Evolutionary conservation across 2,329 filamentous ascomycete species (phyloP).

Genomic region (Xylariaceae sp.): DNA sequence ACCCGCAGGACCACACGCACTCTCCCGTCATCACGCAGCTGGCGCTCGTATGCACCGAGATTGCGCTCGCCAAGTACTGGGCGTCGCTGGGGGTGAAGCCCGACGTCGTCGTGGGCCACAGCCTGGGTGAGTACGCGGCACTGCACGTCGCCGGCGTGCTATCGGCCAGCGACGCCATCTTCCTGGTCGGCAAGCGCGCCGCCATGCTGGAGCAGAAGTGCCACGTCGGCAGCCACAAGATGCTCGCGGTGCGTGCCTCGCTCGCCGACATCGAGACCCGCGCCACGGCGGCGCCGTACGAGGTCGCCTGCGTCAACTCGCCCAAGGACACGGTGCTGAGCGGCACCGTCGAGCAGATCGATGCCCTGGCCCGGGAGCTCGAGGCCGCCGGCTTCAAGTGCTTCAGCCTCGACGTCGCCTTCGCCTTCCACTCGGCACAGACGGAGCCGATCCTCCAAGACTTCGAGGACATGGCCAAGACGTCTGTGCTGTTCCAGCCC

Average conservation of each 20-base stretch:
- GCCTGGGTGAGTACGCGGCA: slow-evolving; percentile 64
- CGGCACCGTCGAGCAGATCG: slow-evolving; percentile 41
- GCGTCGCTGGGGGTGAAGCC: slow-evolving; percentile 40
- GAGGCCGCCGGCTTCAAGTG: slow-evolving; percentile 22
- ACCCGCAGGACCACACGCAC: no score
- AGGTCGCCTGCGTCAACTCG: slow-evolving; percentile 56
- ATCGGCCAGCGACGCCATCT: slow-evolving; percentile 59
- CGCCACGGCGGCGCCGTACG: slow-evolving; percentile 15
- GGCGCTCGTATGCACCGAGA: slow-evolving; percentile 40
- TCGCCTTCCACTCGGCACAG: slow-evolving; percentile 54
- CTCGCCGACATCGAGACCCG: slow-evolving; percentile 29
- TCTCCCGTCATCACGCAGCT: slow-evolving; percentile 43
- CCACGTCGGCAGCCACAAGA: slow-evolving; percentile 49
- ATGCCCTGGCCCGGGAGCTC: neutral
- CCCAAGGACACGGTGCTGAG: slow-evolving; percentile 54
- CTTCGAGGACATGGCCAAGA: slow-evolving; percentile 41
- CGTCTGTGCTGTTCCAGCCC: slow-evolving; percentile 42
- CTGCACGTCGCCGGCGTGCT: slow-evolving; percentile 61
- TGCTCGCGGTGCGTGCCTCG: slow-evolving; percentile 48
- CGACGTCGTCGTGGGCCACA: slow-evolving; percentile 49
- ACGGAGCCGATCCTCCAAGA: slow-evolving; percentile 50
- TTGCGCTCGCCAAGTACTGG: slow-evolving; percentile 47
- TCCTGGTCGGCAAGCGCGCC: slow-evolving; percentile 59
- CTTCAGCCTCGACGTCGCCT: slow-evolving; percentile 31
- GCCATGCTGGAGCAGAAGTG: slow-evolving; percentile 54